Evolutionary conservation across 805 yeast species (phyloP).

Genomic region (Ascoidea rubescens): DNA sequence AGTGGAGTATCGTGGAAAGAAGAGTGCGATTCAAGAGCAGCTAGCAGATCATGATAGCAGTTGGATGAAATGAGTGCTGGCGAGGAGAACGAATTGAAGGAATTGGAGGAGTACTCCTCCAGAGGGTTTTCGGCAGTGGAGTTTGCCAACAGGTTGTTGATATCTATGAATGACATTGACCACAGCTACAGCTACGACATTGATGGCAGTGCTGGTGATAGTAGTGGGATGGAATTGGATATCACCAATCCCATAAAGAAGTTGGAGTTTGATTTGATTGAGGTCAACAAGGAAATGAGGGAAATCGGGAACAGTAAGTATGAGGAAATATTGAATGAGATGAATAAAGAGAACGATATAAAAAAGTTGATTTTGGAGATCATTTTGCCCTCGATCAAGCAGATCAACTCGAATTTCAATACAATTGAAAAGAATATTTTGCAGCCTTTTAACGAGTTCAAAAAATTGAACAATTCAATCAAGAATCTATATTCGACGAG

Average conservation of each 20-base stretch:
- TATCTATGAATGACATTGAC: too few species aligned
- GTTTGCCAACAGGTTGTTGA: too few species aligned
- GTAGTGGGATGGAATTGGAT: slow-evolving; percentile 19
- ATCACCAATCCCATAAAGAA: slow-evolving; percentile 27
- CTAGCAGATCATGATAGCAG: too few species aligned
- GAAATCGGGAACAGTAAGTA: slow-evolving; percentile 21
- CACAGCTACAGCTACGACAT: too few species aligned
- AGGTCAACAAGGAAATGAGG: slow-evolving; percentile 25
- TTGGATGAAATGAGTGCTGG: too few species aligned
- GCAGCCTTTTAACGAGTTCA: slow-evolving; percentile 26
- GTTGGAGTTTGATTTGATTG: slow-evolving; percentile 26
- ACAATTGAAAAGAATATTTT: slow-evolving; percentile 23
- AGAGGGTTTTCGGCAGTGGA: too few species aligned
- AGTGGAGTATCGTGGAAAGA: too few species aligned
- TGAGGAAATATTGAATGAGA: slow-evolving; percentile 21
- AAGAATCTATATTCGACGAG: slow-evolving; percentile 24
- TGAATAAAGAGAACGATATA: slow-evolving; percentile 20
- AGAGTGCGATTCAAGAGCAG: too few species aligned
- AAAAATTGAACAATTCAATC: slow-evolving; percentile 22
- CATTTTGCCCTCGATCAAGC: slow-evolving; percentile 19
- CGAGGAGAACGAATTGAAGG: too few species aligned
- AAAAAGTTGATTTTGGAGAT: slow-evolving; percentile 14
- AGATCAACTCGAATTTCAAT: slow-evolving; percentile 20
- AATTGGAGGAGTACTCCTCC: too few species aligned
- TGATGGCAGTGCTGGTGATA: too few species aligned